A percentile compares a stretch with the other conserved stretches of the same genome.
Evolutionary conservation across 2,329 filamentous ascomycete genomes (phyloP).

Genomic region (Microdochium bolleyi): DNA sequence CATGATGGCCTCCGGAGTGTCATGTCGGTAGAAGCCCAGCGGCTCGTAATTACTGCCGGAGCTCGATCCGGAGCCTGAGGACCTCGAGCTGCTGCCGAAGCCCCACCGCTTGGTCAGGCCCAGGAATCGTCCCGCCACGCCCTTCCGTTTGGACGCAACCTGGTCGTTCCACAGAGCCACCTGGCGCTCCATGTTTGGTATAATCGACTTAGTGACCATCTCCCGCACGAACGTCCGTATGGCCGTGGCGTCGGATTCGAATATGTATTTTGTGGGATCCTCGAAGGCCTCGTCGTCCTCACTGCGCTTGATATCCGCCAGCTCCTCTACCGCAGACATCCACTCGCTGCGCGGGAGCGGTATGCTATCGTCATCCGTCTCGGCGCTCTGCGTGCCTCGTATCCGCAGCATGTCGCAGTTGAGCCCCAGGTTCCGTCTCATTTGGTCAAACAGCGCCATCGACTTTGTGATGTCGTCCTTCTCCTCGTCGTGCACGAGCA

Average conservation of each 20-base stretch:
- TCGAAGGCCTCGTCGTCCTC: constrained; percentile 64
- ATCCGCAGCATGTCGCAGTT: constrained; percentile 89
- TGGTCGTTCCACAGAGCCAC: constrained; percentile 95
- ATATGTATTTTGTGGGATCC: constrained; percentile 70
- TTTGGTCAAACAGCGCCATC: constrained; percentile 88
- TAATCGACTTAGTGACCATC: constrained; percentile 87
- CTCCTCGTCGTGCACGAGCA: constrained; percentile 94
- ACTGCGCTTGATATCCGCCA: constrained; percentile 62
- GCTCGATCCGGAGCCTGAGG: constrained; percentile 43
- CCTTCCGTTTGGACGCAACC: constrained; percentile 81
- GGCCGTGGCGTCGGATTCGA: constrained; percentile 84
- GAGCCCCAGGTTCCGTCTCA: constrained; percentile 96
- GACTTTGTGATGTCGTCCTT: constrained; percentile 86
- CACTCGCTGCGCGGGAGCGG: constrained; percentile 77
- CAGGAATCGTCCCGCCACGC: constrained; percentile 88
- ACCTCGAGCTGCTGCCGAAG: constrained; percentile 63
- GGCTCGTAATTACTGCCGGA: constrained; percentile 66
- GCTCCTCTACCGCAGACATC: constrained; percentile 80
- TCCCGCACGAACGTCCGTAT: constrained; percentile 87
- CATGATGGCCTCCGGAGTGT: constrained; percentile 82
- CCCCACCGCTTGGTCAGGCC: constrained; percentile 87
- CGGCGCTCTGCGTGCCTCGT: constrained; percentile 74
- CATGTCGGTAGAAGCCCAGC: constrained; percentile 74
- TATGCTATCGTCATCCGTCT: constrained; percentile 86
- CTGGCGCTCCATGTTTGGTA: constrained; percentile 93